Evolutionary conservation across 305 asterid species (phyloP), one percentile per base, ranked within the genome.

Genomic region (Lippia alba): DNA sequence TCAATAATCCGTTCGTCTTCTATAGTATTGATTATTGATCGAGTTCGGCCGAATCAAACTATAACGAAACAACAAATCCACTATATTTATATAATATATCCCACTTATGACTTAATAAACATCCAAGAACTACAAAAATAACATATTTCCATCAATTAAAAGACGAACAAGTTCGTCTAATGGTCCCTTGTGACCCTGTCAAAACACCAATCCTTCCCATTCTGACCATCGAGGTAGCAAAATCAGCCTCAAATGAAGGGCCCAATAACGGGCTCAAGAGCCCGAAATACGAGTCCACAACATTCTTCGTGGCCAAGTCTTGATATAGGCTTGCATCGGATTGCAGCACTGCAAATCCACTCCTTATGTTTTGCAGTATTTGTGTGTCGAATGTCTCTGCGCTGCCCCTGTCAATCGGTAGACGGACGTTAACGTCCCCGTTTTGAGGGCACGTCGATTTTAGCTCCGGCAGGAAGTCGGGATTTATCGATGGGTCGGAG

Each of bases 241-340:
- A 94, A 71, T 94, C 96, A 0, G 81, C 80, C 75, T 89, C 91
- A 62, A 94, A 89, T 0, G 89, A 79, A 1, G 87, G 85, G 12
- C 89, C 95, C 0, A 76, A 8, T 0, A 80, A 16, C 3, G 90
- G 87, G 72, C 67, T 70, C 2, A 87, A 34, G 0, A 70, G 6
- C 39, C 85, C 89, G 53, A 91, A 85, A 63, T 94, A 94, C 6
- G 96, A 94, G 84, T 94, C 96, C 19, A 94, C 85, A 0, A 86
- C 76, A 5, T 20, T 70, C 70, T 75, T 81, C 0, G 99, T 94
- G 0, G 71, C 67, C 4, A 5, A 71, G 48, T 94, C 99, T 53
- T 81, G 80, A 11, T 91, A 86, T 1, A 94, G 81, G 40, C 70
- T 77, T 0, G 94, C 96, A 57, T 94, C 99, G 0, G 96, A 85